Evolutionary conservation across 2,329 filamentous ascomycete species (phyloP), one percentile per base, ranked within the genome.

Genomic region (Amylocarpus encephaloides): DNA sequence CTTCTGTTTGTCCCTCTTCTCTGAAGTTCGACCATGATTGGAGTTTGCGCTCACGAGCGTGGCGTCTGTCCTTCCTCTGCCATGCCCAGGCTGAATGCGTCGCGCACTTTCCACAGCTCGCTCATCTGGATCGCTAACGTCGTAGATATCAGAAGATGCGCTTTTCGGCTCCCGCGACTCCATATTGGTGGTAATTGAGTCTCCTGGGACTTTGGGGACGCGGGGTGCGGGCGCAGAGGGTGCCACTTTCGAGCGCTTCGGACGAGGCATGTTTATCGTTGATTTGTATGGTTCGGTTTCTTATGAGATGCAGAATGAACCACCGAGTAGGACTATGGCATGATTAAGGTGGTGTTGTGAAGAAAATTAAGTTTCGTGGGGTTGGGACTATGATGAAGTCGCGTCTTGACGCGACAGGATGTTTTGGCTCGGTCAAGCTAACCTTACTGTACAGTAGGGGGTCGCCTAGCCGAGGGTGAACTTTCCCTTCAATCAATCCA

Each of bases 211-310:
- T 41, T 57, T 57, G 43, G 49, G 51, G 29, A 55, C 35, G 46
- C 57, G 59, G 29, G 58, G 52, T 40, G 58, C 55, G 43, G 60
- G 62, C 6, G 42, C 54, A 26, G 63, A 65, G 6, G 63, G 62
- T 46, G 61, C 60, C 46, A 65, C 57, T 49, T 66, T 67, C 34
- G 62, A 59, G 51, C 64, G 62, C 54, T 66, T 66, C 44, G 64
- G 64, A 38, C 64, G 64, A 52, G 64, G 64, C 64, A 67, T 67
- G 51, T 40, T 57, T 22, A 22, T 40, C 4, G 33, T 44, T 12
- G 16, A 32, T 29, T 29, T 16, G 12, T 9, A 19, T 29, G 22
- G 19, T 40, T 40, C 13, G 38, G 11, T 19, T 40, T 36, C 34
- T 13, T 10, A 36, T 16, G 15, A 16, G 34, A 13, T 36, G 11